Evolutionary conservation across 169 alveolate species (phyloP), one percentile per base, ranked within the genome.

Genomic region (Theileria equi): DNA sequence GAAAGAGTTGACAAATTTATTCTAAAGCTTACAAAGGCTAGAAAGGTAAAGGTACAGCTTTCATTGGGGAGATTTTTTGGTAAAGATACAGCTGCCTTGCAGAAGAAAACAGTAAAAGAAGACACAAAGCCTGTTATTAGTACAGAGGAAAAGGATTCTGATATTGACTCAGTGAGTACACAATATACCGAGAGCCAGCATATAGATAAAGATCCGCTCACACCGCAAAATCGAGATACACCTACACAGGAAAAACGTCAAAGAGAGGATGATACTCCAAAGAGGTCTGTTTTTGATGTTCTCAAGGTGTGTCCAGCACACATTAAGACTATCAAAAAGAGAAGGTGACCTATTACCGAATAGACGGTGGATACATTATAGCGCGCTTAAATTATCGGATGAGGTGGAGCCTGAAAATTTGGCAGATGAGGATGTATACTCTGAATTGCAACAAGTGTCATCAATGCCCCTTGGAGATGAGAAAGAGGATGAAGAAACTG

Each of bases 1-100:
- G 73, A 79, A 4, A 60, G 94, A 40, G 95, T 89, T 11, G 66
- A 84, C 34, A 84, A 88, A 66, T 80, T 76, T 72, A 54, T 85
- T 25, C 82, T 76, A 38, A 62, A 84, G 44, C 53, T 85, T 29
- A 29, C 77, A 21, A 85, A 85, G 45, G 86, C 84, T 10, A 44
- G 72, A 38, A 80, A 64, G 21, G 77, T 41, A 17, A 85, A 84
- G 66, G 54, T 81, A 1, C 92, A 85, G 19, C 65, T 73, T 35
- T 72, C 88, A 2, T 52, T 74, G 5, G 25, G 45, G 28, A 55
- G 80, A 11, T 74, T 74, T 45, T 63, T 74, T n/a, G n/a, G n/a
- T n/a, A n/a, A n/a, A n/a, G n/a, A n/a, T n/a, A n/a, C n/a, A n/a
- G n/a, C n/a, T n/a, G n/a, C n/a, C n/a, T n/a, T n/a, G n/a, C n/a